Evolutionary conservation across 2,329 filamentous ascomycete genomes (phyloP).

Genomic region (Zelopaecilomyces penicillatus): DNA sequence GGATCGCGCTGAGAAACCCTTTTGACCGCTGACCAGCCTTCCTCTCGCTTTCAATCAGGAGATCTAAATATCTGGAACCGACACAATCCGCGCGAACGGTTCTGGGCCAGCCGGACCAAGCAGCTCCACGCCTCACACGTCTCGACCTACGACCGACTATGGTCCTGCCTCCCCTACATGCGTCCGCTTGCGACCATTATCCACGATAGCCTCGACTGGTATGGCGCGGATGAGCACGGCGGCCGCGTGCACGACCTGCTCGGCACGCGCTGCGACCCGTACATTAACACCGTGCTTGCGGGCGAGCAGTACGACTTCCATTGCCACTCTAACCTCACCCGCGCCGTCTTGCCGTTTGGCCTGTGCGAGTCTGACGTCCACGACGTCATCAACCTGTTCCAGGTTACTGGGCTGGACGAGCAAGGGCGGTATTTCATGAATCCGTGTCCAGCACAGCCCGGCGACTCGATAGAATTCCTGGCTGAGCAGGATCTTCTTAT

Average conservation of each 20-base stretch:
- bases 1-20: too few relatives aligned
- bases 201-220: slow-evolving; percentile 55
- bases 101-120: slow-evolving; percentile 73
- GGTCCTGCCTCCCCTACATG: slow-evolving; percentile 71
- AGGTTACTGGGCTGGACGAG: slow-evolving; percentile 69
- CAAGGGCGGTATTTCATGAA: slow-evolving; percentile 71
- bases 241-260: slow-evolving; percentile 69
- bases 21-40: too few relatives aligned
- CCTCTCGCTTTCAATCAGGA: slow-evolving; percentile 31
- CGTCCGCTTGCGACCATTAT: slow-evolving; percentile 65
- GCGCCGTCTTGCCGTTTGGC: slow-evolving; percentile 61
- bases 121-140: slow-evolving; percentile 75
- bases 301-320: slow-evolving; percentile 70
- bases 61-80: slow-evolving; percentile 78
- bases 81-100: slow-evolving; percentile 67
- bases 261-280: slow-evolving; percentile 77
- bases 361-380: slow-evolving; percentile 69
- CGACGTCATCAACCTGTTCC: slow-evolving; percentile 80
- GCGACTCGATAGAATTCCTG: slow-evolving; percentile 65
- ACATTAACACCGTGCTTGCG: slow-evolving; percentile 66
- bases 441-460: slow-evolving; percentile 45
- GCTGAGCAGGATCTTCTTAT: slow-evolving; percentile 69
- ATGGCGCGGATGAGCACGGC: slow-evolving; percentile 54
- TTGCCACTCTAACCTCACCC: slow-evolving; percentile 73
- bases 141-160: slow-evolving; percentile 61